Evolutionary conservation across 2,329 filamentous ascomycete genomes (phyloP).

Genomic region (Chaetomiaceae sp.): DNA sequence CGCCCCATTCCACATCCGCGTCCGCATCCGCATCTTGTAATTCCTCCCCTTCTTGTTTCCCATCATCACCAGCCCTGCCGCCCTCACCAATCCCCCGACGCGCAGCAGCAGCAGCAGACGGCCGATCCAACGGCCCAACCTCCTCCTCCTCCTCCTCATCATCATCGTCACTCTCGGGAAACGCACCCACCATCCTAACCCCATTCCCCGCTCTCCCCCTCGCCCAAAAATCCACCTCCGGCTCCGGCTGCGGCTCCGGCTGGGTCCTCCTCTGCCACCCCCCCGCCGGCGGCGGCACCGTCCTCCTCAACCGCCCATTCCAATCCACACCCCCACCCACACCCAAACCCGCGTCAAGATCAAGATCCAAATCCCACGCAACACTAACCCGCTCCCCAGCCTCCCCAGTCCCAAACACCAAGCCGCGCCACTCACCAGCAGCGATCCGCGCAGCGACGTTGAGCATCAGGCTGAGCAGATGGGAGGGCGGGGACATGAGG

Average conservation of each 20-base stretch:
- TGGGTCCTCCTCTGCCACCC: background rate
- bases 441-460: constrained; percentile 74
- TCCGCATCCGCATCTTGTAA: background rate
- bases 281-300: background rate
- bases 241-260: no score
- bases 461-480: constrained; percentile 74
- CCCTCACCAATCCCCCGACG: background rate
- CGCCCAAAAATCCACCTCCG: constrained; percentile 13
- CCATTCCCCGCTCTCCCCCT: background rate
- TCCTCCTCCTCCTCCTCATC: constrained; percentile 16
- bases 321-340: background rate
- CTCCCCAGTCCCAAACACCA: constrained; percentile 51
- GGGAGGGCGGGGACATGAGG: constrained; percentile 72
- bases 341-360: background rate
- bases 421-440: constrained; percentile 57
- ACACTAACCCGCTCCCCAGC: constrained; percentile 51
- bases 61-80: background rate
- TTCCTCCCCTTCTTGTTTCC: background rate
- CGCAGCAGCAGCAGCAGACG: background rate
- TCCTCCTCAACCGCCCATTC: background rate
- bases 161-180: constrained; percentile 22
- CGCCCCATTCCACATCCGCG: constrained; percentile 7
- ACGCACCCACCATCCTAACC: constrained; percentile 27
- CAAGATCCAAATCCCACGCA: constrained; percentile 48
- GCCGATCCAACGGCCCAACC: constrained; percentile 7